These are phyloP conservation scores for Alnus rubra DNA, from an alignment of 306 rosid species.

Conservation along the genomic window DNA sequence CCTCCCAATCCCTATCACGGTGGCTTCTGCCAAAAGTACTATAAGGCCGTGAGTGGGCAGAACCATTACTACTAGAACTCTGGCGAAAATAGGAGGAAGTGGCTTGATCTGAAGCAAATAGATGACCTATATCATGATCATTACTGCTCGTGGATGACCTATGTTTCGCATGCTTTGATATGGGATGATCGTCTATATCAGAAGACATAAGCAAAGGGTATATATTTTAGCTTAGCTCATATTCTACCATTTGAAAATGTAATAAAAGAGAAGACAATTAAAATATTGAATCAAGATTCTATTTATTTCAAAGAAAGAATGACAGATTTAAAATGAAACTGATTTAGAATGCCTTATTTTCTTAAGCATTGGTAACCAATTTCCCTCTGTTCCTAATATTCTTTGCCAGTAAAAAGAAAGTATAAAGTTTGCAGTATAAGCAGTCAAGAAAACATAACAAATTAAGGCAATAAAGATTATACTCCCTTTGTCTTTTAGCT, in stretches of 20 bases:
- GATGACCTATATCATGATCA: conserved; percentile 6
- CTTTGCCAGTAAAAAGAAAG: background rate
- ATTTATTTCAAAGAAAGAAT: background rate
- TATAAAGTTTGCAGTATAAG: background rate
- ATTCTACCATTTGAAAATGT: background rate
- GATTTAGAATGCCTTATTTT: background rate
- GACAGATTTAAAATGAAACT: background rate
- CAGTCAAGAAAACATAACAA: background rate
- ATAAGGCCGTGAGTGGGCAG: conserved; percentile 17
- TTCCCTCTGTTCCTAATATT: background rate
- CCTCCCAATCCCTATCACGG: conserved; percentile 19
- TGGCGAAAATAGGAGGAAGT: background rate
- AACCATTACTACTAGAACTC: conserved; percentile 14
- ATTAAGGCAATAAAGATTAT: too few species aligned
- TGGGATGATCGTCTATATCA: conserved; percentile 1
- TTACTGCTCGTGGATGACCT: background rate
- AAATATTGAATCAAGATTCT: background rate
- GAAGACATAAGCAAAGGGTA: background rate
- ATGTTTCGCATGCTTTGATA: conserved; percentile 5
- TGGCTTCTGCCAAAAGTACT: conserved; percentile 21
- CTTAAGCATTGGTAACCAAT: too few species aligned
- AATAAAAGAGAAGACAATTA: background rate
- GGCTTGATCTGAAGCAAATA: conserved; percentile 21
- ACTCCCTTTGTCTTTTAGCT: background rate
- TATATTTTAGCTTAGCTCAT: background rate